Percentiles rank a stretch among this genome's conserved stretches.
Conservation (phyloP, 768 basidiomycete species). For the Lentinula sp. region DNA sequence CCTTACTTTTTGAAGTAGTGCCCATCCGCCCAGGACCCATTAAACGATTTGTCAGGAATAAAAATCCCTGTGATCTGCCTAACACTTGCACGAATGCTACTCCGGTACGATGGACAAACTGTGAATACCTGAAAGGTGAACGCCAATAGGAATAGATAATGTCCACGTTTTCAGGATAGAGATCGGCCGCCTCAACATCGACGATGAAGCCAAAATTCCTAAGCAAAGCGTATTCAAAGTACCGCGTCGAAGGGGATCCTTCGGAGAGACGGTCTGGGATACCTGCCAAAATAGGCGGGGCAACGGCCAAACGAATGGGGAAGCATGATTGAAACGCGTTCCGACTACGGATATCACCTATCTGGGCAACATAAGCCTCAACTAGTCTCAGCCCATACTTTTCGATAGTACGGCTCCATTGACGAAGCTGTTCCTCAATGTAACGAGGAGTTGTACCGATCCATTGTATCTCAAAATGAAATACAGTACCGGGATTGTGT, state of each 20-base stretch:
- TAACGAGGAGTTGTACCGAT: slow-evolving; percentile 88
- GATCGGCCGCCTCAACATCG: slow-evolving; percentile 70
- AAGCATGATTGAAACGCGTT: slow-evolving; percentile 92
- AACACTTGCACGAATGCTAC: slow-evolving; percentile 87
- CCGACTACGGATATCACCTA: slow-evolving; percentile 76
- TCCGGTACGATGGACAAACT: slow-evolving; percentile 89
- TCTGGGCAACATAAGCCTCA: slow-evolving; percentile 90
- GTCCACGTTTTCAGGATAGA: slow-evolving; percentile 78
- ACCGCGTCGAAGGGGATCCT: slow-evolving; percentile 57
- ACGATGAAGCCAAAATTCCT: slow-evolving; percentile 76
- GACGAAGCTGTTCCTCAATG: slow-evolving; percentile 81
- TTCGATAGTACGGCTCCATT: slow-evolving; percentile 80
- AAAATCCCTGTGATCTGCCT: slow-evolving; percentile 71
- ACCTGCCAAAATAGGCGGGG: slow-evolving; percentile 67
- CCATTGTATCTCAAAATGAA: slow-evolving; percentile 98
- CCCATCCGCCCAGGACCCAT: slow-evolving; percentile 69
- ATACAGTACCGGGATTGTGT: slow-evolving; percentile 90
- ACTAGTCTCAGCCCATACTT: slow-evolving; percentile 88
- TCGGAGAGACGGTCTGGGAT: slow-evolving; percentile 64
- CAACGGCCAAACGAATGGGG: slow-evolving; percentile 69
- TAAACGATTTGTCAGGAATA: slow-evolving; percentile 86
- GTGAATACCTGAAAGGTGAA: slow-evolving; percentile 70
- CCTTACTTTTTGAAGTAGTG: slow-evolving; percentile 45
- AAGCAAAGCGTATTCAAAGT: slow-evolving; percentile 78
- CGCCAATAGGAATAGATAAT: slow-evolving; percentile 89